These are phyloP conservation scores for Syzygium malaccense DNA, from an alignment of 441 rosid genomes.

Conservation along the genomic window DNA sequence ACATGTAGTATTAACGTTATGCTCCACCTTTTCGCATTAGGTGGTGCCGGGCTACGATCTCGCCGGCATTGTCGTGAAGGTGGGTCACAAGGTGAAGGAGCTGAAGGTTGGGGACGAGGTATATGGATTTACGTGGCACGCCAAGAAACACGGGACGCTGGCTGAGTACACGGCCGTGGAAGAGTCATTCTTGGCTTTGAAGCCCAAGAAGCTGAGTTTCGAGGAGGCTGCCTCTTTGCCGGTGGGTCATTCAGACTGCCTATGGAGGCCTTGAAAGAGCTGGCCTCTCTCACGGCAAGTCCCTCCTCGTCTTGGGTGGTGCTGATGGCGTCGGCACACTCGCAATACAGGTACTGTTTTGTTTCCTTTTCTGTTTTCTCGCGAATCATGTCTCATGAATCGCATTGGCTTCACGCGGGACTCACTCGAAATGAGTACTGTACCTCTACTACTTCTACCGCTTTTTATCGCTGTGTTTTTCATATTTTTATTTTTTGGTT, in stretches of 20 bases:
- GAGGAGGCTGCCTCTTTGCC: not conserved
- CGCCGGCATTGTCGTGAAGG: not conserved
- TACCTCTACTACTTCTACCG: not conserved
- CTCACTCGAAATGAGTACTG: not conserved
- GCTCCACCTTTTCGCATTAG: not conserved
- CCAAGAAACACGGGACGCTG: not conserved
- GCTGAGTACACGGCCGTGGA: not conserved
- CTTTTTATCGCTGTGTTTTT: not conserved
- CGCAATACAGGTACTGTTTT: not conserved
- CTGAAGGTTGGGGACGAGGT: not conserved
- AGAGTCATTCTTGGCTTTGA: not conserved
- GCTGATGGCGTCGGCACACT: not conserved
- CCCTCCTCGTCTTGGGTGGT: not conserved
- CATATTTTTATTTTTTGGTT: not conserved
- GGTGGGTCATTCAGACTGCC: not conserved
- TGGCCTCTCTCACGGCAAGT: not conserved
- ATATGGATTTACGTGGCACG: not conserved
- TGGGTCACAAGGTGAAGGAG: not conserved
- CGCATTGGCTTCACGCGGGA: not conserved
- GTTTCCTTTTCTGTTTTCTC: not conserved
- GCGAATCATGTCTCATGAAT: not conserved
- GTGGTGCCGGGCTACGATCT: not conserved
- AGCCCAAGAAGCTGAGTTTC: not conserved
- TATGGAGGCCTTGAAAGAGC: not conserved
- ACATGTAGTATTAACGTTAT: not conserved